These are phyloP conservation scores for Straminergon stramineum DNA, from an alignment of 225 moss, liverwort and hornwort species.

Conservation along the genomic window DNA sequence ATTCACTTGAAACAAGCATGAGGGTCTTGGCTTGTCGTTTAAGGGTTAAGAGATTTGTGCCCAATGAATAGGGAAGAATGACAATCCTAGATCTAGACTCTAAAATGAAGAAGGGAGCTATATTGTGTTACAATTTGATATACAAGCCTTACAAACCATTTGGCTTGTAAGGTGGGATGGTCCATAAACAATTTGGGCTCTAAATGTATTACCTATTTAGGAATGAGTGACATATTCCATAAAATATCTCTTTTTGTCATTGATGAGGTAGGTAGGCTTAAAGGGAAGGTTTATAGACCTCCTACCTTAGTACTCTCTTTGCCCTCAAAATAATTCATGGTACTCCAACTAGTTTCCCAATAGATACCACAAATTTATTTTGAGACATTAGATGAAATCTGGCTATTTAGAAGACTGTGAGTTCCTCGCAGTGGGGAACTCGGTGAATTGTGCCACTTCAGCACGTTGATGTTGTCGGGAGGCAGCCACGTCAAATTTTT, in stretches of 20 bases:
- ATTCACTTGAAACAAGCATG: background rate
- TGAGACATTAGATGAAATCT: no score
- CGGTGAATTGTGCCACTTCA: no score
- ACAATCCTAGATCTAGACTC: background rate
- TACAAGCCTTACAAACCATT: background rate
- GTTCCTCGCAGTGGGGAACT: no score
- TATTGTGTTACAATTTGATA: accelerated
- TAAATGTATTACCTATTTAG: background rate
- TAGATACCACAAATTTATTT: no score
- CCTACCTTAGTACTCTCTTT: background rate
- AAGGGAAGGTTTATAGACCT: background rate
- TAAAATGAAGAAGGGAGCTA: background rate
- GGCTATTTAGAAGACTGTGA: no score
- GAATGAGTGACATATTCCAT: background rate
- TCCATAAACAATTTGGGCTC: background rate
- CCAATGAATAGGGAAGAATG: background rate
- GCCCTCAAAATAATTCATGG: no score
- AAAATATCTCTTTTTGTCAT: background rate
- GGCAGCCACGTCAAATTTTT: no score
- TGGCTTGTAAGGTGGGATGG: background rate
- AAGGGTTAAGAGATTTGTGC: background rate
- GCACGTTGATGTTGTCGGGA: no score
- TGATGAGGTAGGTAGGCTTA: background rate
- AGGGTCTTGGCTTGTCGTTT: accelerated
- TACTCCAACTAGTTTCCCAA: no score